Evolutionary conservation across 2,329 filamentous ascomycete genomes (phyloP), one percentile per base, ranked within the genome.

Genomic region (Nigrospora sphaerica): DNA sequence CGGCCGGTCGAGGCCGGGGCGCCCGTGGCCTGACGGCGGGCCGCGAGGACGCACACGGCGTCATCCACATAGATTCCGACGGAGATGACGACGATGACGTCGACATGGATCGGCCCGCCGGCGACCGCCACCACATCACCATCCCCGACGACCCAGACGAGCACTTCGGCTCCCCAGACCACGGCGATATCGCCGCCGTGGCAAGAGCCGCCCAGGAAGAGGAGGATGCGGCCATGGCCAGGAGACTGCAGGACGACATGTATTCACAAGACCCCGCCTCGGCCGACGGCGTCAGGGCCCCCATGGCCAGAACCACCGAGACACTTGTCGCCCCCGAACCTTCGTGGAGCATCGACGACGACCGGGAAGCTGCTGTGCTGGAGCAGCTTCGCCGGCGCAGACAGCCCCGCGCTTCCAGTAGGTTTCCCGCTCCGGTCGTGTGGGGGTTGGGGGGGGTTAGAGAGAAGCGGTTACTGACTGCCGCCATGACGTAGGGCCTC

Each of bases 201-300:
- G 68, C 68, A 11, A 68, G 66, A 32, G 67, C 64, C 5, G 80
- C 77, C 14, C 73, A 82, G 45, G 80, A 86, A 54, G 91, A 96
- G 52, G 90, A 95, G 58, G 93, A 98, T 59, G 91, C 89, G 44
- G 91, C 88, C 38, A 92, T 97, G 83, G 93, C 93, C 7, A 81
- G 91, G 63, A 81, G 88, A 47, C 66, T 98, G 49, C 93, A 98
- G 64, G 87, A 98, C 60, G 90, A 98, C 66, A 78, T 95, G 61
- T 97, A 96, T 39, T 66, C 57, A 33, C 67, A 59, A 9, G 60
- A 62, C 35, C 70, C 68, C 13, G 69, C 68, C 35, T 70, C 63
- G 18, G 68, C 62, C 31, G 69, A 64, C 9, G 64, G 63, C 19
- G 84, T 98, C 46, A 78, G 93, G 59, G 93, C 93, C 41, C 93